Percentiles rank a stretch among this genome's conserved stretches.
These are phyloP conservation scores for Hemerocallis citrina DNA, from an alignment of 106 monocot genomes.

Conservation along the genomic window DNA sequence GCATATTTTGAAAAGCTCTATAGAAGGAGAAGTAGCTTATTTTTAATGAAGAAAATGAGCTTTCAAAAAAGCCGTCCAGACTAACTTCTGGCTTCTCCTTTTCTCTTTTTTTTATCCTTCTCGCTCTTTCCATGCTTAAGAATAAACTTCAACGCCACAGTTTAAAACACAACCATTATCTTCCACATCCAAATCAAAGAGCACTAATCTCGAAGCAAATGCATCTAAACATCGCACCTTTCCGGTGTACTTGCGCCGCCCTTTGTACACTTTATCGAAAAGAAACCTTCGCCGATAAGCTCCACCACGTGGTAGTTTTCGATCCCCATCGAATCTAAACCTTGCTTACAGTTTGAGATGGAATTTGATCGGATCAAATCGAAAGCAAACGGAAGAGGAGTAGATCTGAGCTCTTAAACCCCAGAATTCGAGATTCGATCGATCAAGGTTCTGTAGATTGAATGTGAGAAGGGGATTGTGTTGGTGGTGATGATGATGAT, in stretches of 20 bases:
- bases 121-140: conserved; percentile 95
- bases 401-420: no score
- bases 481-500: no score
- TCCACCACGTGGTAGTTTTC: conserved; percentile 91
- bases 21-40: no score
- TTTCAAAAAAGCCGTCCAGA: no score
- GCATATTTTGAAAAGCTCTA: no score
- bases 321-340: conserved; percentile 40
- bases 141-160: conserved; percentile 96
- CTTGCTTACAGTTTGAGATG: background rate
- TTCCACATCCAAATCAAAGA: background rate
- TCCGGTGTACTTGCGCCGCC: conserved; percentile 71
- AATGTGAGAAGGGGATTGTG: no score
- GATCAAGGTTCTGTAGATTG: no score
- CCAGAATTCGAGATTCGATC: no score
- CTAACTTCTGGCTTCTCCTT: no score
- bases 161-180: conserved; percentile 30
- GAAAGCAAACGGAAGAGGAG: background rate
- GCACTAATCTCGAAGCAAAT: background rate
- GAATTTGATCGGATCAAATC: background rate
- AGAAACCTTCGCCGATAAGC: conserved; percentile 88
- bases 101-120: no score
- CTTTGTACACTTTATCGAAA: conserved; percentile 97
- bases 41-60: no score
- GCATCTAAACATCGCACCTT: conserved; percentile 34